Conservation (phyloP, 495 filamentous ascomycete genomes). For the Echria macrotheca region DNA sequence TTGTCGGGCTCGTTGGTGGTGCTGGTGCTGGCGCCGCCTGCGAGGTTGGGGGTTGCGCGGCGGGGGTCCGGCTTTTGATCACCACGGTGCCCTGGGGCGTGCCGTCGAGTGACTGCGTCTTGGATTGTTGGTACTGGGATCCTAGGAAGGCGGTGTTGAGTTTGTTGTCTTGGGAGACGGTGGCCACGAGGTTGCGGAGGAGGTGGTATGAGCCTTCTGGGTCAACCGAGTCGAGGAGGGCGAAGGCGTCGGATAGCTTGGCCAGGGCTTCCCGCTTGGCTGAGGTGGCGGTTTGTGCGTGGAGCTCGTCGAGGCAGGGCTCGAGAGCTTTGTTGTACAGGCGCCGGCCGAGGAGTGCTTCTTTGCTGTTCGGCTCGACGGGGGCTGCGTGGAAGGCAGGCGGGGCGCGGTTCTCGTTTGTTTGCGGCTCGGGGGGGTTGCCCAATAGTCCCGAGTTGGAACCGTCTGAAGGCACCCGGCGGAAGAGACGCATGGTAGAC, state of each 20-base stretch:
- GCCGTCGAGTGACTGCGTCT: slow-evolving; percentile 21
- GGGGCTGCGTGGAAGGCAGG: slow-evolving; percentile 23
- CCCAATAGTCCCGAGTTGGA: slow-evolving; percentile 32
- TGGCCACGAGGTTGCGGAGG: slow-evolving; percentile 57
- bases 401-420: slow-evolving; percentile 41
- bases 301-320: slow-evolving; percentile 72
- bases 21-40: slow-evolving; percentile 24
- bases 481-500: slow-evolving; percentile 85
- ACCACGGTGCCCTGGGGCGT: slow-evolving; percentile 43
- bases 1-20: slow-evolving; percentile 36
- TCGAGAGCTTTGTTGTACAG: slow-evolving; percentile 76
- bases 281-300: slow-evolving; percentile 69
- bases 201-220: slow-evolving; percentile 88
- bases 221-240: slow-evolving; percentile 75
- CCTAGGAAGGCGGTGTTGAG: slow-evolving; percentile 34
- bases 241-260: slow-evolving; percentile 76
- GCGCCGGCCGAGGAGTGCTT: slow-evolving; percentile 70
- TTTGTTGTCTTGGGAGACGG: slow-evolving; percentile 37
- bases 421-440: slow-evolving; percentile 30
- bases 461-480: slow-evolving; percentile 70
- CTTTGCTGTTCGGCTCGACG: slow-evolving; percentile 61
- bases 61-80: slow-evolving; percentile 32
- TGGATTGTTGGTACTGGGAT: slow-evolving; percentile 6
- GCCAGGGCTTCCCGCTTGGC: slow-evolving; percentile 76
- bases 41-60: too few relatives aligned